Conservation (phyloP, 805 yeast genomes). For the Pichia phayaonensis region DNA sequence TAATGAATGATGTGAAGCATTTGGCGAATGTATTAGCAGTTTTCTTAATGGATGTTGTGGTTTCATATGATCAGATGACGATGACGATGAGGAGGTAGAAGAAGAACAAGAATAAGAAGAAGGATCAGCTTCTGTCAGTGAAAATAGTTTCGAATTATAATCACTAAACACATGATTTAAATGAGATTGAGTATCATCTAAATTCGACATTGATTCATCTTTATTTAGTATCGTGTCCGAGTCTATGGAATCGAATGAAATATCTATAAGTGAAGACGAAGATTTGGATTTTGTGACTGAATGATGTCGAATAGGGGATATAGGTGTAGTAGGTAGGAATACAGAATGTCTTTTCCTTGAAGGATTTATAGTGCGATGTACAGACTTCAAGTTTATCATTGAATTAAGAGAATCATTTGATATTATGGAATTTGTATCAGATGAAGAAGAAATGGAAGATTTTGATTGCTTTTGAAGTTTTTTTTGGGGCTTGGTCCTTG, state of each 20-base stretch:
- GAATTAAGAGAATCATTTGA: background rate
- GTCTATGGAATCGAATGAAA: background rate
- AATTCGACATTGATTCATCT: background rate
- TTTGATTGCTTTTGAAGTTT: background rate
- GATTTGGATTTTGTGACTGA: background rate
- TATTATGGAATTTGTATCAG: background rate
- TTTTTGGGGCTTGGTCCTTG: background rate
- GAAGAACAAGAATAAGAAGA: background rate
- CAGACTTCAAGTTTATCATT: background rate
- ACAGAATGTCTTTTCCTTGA: background rate
- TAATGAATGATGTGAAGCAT: background rate
- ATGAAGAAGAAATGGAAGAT: background rate
- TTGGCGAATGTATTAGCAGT: slow-evolving; percentile 2
- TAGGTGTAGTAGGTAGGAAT: background rate
- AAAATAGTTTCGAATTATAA: background rate
- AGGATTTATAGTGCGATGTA: background rate
- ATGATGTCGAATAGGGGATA: background rate
- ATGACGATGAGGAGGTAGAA: background rate
- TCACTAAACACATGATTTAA: background rate
- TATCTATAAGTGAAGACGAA: background rate
- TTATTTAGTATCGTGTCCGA: background rate
- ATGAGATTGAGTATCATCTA: background rate
- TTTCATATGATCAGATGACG: background rate
- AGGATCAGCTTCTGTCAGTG: background rate
- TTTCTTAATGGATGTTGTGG: slow-evolving; percentile 5